Conservation (phyloP, 129 eudicot genomes). For the Dittrichia graveolens region DNA sequence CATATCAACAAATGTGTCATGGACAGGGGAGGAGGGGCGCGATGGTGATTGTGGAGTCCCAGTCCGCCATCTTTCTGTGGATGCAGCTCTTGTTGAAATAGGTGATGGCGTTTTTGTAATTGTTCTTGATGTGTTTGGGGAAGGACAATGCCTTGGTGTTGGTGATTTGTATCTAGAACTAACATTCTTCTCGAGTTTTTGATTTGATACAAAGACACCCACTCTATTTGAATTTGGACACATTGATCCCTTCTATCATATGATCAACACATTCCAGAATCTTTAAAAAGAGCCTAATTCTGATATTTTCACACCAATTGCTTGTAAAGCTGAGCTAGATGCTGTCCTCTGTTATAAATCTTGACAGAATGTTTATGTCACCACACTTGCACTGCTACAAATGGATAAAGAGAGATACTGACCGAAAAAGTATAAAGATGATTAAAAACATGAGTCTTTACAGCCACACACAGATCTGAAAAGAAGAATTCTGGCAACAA, state of each 20-base stretch:
- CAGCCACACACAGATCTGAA: constrained; percentile 59
- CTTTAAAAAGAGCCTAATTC: constrained; percentile 16
- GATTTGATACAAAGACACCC: constrained; percentile 58
- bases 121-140: constrained; percentile 58
- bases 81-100: constrained; percentile 61
- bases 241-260: constrained; percentile 51
- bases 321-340: constrained; percentile 33
- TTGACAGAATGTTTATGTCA: not conserved
- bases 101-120: constrained; percentile 33
- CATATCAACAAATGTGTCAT: constrained; percentile 51
- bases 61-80: constrained; percentile 79
- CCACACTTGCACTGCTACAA: constrained; percentile 20
- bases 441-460: constrained; percentile 63
- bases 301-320: not conserved
- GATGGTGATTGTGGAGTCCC: constrained; percentile 63
- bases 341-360: constrained; percentile 52
- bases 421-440: constrained; percentile 51
- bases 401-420: constrained; percentile 37
- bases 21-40: constrained; percentile 64
- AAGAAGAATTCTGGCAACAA: constrained; percentile 40
- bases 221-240: constrained; percentile 53
- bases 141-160: constrained; percentile 63
- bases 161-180: constrained; percentile 85
- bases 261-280: constrained; percentile 35
- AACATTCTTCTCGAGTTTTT: constrained; percentile 57